Evolutionary conservation across 2,329 filamentous ascomycete genomes (phyloP), one percentile per base, ranked within the genome.

Genomic region (Colletotrichum coccodes): DNA sequence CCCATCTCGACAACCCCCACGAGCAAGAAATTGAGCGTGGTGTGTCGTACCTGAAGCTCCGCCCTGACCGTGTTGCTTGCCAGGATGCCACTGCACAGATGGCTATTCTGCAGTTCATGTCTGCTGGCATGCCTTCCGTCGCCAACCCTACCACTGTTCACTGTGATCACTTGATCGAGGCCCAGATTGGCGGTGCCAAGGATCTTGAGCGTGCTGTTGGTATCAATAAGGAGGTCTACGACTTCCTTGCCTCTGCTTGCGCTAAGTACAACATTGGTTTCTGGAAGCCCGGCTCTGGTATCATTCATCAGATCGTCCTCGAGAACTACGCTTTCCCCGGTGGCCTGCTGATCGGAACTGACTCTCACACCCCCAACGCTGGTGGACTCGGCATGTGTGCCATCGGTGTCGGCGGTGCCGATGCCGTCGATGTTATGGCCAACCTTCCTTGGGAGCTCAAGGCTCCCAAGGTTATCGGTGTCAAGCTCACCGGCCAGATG

Each of bases 221-320:
- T 76, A 97, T 97, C 86, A 98, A 98, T 91, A 97, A 97, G 89
- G 95, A 98, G 84, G 96, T 99, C 76, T 99, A 98, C 86, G 93
- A 98, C 85, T 99, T 99, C 89, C 86, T 99, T 79, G 90, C 94
- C 71, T 91, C 91, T 72, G 93, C 95, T 73, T 98, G 95, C 82
- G 95, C 95, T 79, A 99, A 98, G 88, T 99, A 98, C 89, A 95
- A 98, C 89, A 98, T 98, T 82, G 96, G 96, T 87, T 98, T 98
- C 92, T 99, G 96, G 96, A 94, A 90, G 83, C 96, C 96, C 73
- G 96, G 96, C 76, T 98, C 95, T 80, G 96, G 96, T 89, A 99
- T 98, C 82, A 99, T 99, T 77, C 96, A 99, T 87, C 96, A 98
- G 88, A 98, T 98, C 79, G 85, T 98, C 72, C 90, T 98, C 68